Base-by-base conservation (phyloP, 1,284 basidiomycete species). In the Ustilago shanxiensis region DNA sequence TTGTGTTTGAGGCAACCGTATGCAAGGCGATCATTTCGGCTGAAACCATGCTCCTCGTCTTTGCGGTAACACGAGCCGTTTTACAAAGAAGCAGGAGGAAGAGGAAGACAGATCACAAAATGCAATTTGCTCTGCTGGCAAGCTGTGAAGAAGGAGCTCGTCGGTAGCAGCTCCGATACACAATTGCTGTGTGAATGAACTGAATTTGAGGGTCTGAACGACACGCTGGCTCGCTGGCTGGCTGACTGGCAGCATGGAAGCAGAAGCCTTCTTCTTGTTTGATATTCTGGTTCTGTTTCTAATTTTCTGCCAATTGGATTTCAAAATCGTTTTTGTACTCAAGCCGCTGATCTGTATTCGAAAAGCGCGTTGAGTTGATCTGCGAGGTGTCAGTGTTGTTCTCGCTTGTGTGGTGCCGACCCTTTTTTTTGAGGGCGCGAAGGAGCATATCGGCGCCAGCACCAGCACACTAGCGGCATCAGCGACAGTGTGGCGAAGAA, bases 331-430 rank as follows among this genome's bases (percentile, higher is more conserved):
- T 5, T 44, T 44, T 44, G 41, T 44, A n/a, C 35, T 37, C n/a
- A 47, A 47, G 20, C 28, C 6, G 49, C 31, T 33, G 31, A 6
- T 45, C 18, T 58, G 54, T 37, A 24, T 14, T 33, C 22, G 11
- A 11, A 20, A 26, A 49, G 47, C 47, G 47, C 47, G 47, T 49
- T 28, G 50, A 29, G 10, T 18, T 22, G 26, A 49, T 18, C 22
- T 49, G 47, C 47, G 44, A 56, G 26, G 66, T 69, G 57, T 69
- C 53, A 63, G 66, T 69, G 66, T 69, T 69, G 66, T 33, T 69
- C 60, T 64, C 66, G 60, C 26, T 37, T 68, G 66, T 28, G 7
- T 14, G 26, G 24, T 51, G 49, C 49, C 49, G 24, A 1, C 16
- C 16, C 26, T n/a, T 28, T 31, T 24, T 51, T 28, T 29, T 51